Base-by-base conservation (phyloP, 306 rosid species). In the Rosa chinensis region DNA sequence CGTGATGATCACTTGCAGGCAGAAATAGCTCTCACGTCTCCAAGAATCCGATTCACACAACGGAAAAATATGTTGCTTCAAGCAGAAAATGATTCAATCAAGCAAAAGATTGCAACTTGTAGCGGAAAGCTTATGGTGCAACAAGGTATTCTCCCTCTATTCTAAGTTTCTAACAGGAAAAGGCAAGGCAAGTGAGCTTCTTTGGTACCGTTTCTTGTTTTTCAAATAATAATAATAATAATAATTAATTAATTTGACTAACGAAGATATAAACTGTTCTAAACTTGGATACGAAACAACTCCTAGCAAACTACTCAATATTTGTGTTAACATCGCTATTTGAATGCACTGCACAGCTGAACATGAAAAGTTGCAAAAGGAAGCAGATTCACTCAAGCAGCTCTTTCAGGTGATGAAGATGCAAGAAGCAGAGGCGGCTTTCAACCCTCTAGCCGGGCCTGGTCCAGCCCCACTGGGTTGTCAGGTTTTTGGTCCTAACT, bases 41-140 rank as follows among this genome's bases (percentile, higher is more conserved):
- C 84, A 0, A 76, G 77, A 67, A 50, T 82, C 35, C 62, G 69
- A 44, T 72, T 18, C 32, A 40, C 69, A 16, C 48, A 39, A 35
- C 78, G 55, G 0, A 72, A 58, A 20, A 82, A 85, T 40, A 70
- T 66, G 23, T 56, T 79, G 61, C 78, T 79, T 35, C 66, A 69
- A 72, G 74, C 81, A 3, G 86, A 82, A 69, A 85, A 85, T 64
- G n/a, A 39, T 52, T 4, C 66, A 4, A 42, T 85, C 18, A 79
- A 61, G 66, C 79, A 82, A 66, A 79, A 71, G 55, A 11, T 82
- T 28, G 42, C 52, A 5, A 78, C 69, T 2, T 25, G 28, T 43
- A 10, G 74, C 0, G 85, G 77, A 20, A 83, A 82, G 43, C 73
- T 72, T 35, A n/a, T 48, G 9, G 44, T 71, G 50, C 79, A 76